Conservation (phyloP, 208 protist genomes). For the Porcisia hertigi region DNA sequence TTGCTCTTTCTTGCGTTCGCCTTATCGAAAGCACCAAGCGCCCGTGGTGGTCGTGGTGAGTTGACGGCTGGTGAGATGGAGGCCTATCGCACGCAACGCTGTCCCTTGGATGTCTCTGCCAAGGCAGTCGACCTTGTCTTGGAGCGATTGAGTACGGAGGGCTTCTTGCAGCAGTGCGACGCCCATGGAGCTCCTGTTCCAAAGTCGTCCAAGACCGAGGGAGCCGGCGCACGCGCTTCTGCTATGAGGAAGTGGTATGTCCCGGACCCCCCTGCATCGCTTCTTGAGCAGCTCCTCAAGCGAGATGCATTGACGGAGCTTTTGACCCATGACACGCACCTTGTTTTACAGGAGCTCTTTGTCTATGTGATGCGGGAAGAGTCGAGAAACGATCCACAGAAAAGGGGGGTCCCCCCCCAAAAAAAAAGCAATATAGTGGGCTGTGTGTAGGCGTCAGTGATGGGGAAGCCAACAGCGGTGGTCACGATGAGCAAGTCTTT, state of each 20-base stretch:
- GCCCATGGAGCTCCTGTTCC: background rate
- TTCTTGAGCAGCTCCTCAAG: slow-evolving; percentile 28
- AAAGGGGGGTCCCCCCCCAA: too few relatives aligned
- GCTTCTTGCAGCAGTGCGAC: slow-evolving; percentile 16
- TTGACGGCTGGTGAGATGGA: slow-evolving; percentile 45
- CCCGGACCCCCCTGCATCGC: slow-evolving; percentile 15
- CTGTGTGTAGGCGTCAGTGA: too few relatives aligned
- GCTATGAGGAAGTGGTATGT: slow-evolving; percentile 24
- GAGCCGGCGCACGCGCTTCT: background rate
- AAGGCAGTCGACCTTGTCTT: slow-evolving; percentile 32
- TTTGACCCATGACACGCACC: slow-evolving; percentile 16
- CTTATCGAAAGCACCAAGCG: slow-evolving; percentile 39
- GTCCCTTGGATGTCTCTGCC: slow-evolving; percentile 52
- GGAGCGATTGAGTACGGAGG: slow-evolving; percentile 34
- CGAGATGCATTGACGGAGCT: slow-evolving; percentile 24
- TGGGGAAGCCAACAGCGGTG: too few relatives aligned
- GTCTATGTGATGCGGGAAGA: slow-evolving; percentile 16
- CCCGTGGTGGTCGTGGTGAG: slow-evolving; percentile 50
- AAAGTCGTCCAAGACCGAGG: background rate
- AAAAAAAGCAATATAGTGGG: background rate
- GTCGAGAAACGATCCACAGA: background rate
- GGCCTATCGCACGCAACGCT: slow-evolving; percentile 50
- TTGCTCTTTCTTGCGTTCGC: slow-evolving; percentile 63
- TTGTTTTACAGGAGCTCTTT: slow-evolving; percentile 19
- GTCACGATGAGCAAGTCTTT: too few relatives aligned